These are phyloP conservation scores for Tylopilus sp. DNA, from an alignment of 768 basidiomycete genomes.

Conservation along the genomic window DNA sequence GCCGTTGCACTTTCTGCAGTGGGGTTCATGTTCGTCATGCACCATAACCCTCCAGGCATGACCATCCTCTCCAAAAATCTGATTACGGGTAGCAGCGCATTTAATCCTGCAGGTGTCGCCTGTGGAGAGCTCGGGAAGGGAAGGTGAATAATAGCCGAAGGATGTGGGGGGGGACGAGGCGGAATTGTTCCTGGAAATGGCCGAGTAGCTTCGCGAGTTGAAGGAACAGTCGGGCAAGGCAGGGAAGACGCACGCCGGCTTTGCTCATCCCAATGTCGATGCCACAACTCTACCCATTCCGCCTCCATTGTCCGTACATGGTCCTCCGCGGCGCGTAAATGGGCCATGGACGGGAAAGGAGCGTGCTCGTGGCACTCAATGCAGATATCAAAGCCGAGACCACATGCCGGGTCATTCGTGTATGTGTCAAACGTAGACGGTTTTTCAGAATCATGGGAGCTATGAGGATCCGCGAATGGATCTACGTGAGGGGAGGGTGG, in stretches of 20 bases:
- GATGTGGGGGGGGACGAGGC: slow-evolving; percentile 66
- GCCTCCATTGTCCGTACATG: slow-evolving; percentile 64
- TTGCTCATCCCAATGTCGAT: slow-evolving; percentile 22
- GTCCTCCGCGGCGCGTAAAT: slow-evolving; percentile 73
- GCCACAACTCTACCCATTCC: slow-evolving; percentile 54
- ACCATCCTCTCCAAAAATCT: slow-evolving; percentile 67
- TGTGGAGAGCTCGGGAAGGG: slow-evolving; percentile 71
- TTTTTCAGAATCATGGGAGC: slow-evolving; percentile 11
- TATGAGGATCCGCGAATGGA: slow-evolving; percentile 15
- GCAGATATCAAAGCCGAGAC: slow-evolving; percentile 78
- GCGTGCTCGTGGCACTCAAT: slow-evolving; percentile 85
- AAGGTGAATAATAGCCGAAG: slow-evolving; percentile 67
- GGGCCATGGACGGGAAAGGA: slow-evolving; percentile 63
- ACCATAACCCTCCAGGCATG: slow-evolving; percentile 37
- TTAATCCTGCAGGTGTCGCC: slow-evolving; percentile 51
- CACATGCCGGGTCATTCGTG: slow-evolving; percentile 44
- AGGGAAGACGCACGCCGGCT: background rate
- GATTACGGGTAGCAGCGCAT: slow-evolving; percentile 58
- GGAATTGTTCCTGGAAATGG: slow-evolving; percentile 31
- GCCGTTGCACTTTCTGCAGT: background rate
- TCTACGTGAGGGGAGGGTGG: slow-evolving; percentile 11
- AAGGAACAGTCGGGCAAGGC: too few species aligned
- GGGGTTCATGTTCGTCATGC: slow-evolving; percentile 6
- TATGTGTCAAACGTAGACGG: slow-evolving; percentile 35
- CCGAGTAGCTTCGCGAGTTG: slow-evolving; percentile 1